These are phyloP conservation scores for Plasmodium sp. DNA, from an alignment of 169 alveolate genomes.

Conservation along the genomic window DNA sequence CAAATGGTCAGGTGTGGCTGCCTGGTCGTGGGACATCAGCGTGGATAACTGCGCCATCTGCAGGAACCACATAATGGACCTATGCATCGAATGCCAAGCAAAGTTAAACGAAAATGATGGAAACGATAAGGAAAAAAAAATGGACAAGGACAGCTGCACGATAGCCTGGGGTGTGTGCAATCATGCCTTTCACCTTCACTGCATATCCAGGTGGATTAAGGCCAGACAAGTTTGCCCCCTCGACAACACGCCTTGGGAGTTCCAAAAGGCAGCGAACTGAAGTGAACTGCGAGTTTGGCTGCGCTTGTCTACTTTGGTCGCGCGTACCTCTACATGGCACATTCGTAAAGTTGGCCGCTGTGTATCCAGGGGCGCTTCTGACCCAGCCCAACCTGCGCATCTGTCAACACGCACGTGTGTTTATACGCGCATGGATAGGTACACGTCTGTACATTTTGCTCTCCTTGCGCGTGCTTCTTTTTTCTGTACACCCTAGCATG, in stretches of 20 bases:
- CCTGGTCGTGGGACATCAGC: conserved; percentile 99
- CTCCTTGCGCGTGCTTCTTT: background rate
- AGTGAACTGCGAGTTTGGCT: conserved; percentile 3
- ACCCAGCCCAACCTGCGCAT: background rate
- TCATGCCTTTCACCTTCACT: conserved; percentile 99
- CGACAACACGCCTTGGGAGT: conserved; percentile 97
- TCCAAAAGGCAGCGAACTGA: conserved; percentile 87
- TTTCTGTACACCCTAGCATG: background rate
- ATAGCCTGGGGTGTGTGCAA: conserved; percentile 99
- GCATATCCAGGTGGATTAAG: conserved; percentile 98
- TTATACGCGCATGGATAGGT: background rate
- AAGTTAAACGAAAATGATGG: conserved; percentile 81
- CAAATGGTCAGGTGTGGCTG: conserved; percentile 99
- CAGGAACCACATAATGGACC: conserved; percentile 98
- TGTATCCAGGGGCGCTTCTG: background rate
- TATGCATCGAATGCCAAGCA: conserved; percentile 98
- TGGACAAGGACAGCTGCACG: conserved; percentile 94
- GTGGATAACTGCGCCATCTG: conserved; percentile 99
- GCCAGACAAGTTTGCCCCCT: conserved; percentile 98
- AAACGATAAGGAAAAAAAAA: conserved; percentile 69
- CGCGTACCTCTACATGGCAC: background rate
- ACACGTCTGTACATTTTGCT: background rate
- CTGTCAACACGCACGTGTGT: background rate
- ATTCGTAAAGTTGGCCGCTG: background rate
- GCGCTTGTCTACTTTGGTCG: conserved; percentile 15